A percentile compares a stretch with the other conserved stretches of the same genome.
phyloP scores from a whole-genome alignment of 148 eudicot genomes.

The Cornus suecica region DNA sequence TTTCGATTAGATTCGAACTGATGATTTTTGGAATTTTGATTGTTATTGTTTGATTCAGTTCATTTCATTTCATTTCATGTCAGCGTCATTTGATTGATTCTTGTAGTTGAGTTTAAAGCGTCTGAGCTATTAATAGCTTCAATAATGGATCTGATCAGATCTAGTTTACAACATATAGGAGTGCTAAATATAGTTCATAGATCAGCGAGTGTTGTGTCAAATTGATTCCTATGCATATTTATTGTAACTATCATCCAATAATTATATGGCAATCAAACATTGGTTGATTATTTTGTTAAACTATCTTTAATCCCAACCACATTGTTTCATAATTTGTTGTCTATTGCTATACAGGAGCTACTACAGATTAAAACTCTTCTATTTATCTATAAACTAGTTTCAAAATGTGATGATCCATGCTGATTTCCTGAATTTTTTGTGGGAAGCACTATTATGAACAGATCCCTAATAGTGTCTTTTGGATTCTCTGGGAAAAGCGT shows the following conservation, averaged over 20 bases:
- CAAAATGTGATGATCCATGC: too few relatives aligned
- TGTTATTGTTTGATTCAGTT: not conserved
- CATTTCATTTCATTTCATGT: too few relatives aligned
- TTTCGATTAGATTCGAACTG: not conserved
- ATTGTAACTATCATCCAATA: not conserved
- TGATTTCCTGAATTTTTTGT: too few relatives aligned
- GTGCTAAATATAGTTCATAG: not conserved
- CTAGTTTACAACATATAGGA: not conserved
- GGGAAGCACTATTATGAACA: too few relatives aligned
- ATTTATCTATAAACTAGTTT: not conserved
- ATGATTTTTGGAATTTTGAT: not conserved
- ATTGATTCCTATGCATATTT: not conserved
- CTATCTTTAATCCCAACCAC: not conserved
- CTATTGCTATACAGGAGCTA: too few relatives aligned
- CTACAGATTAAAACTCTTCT: not conserved
- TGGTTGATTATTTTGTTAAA: not conserved
- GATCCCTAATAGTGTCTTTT: too few relatives aligned
- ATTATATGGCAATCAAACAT: not conserved
- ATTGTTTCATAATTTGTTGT: not conserved
- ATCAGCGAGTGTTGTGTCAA: not conserved
- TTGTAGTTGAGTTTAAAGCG: not conserved
- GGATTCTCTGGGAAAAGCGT: too few relatives aligned
- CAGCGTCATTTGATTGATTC: not conserved
- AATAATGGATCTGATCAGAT: not conserved
- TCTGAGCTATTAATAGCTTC: constrained; percentile 3